Evolutionary conservation across 805 yeast genomes (phyloP), one percentile per base, ranked within the genome.

Genomic region (Candida insectorum): DNA sequence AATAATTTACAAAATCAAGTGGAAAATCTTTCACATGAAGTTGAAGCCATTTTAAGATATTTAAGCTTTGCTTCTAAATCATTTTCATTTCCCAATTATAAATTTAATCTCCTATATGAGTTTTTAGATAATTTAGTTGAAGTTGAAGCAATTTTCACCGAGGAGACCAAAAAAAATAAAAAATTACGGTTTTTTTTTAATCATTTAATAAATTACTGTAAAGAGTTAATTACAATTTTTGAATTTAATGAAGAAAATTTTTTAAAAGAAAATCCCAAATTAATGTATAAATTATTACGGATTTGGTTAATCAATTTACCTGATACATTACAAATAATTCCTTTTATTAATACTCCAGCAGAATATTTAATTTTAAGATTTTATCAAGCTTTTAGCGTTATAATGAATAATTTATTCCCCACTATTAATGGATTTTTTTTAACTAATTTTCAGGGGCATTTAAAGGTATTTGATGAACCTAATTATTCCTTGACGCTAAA

Each of bases 351-450:
- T 3, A 46, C 45, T 26, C 47, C 48, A 10, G 16, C 40, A 5
- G 51, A 40, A 16, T 31, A 34, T 6, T 16, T 44, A 2, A 16
- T 49, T 5, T 33, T 46, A 25, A 25, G 37, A 18, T 36, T 52
- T 5, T 52, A 35, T 30, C 21, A 32, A 12, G 24, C 48, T 2
- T 28, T 55, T 25, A 30, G 50, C 2, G 29, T 28, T 5, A 32
- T 47, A 2, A 27, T 55, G 12, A 48, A 47, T 30, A 47, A 45
- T 36, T 27, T 55, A 19, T 48, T 55, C 32, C 61, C 61, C 1
- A 25, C 36, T 6, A 51, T 47, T 3, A 39, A 31, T n/a, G 49
- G 37, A 24, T 33, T 45, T 18, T 55, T 52, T 27, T 34, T 53
- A 13, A 47, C 49, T 8, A 42, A 43, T 19, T 55, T 55, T 31